Evolutionary conservation across 768 basidiomycete species (phyloP), one percentile per base, ranked within the genome.

Genomic region (Mycena galopus): DNA sequence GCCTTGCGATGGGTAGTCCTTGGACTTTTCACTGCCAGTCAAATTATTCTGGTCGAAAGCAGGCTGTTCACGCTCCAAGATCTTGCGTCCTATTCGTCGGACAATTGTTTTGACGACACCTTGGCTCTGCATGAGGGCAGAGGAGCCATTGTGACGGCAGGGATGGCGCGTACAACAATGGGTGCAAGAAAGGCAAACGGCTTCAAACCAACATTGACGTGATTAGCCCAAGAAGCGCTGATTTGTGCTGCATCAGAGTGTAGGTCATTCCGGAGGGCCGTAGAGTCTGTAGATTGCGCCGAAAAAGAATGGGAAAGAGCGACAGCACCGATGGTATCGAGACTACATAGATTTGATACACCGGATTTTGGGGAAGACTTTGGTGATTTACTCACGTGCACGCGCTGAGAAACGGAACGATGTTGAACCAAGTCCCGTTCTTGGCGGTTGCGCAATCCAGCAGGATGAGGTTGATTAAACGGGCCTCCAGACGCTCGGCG

Each of bases 221-320:
- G 78, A 14, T 69, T 29, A 3, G 69, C 53, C 79, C 79, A 81
- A 30, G 80, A 75, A 11, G 60, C 69, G 58, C 42, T 33, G 63
- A 81, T 81, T n/a, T 74, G 76, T 12, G 73, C 75, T 1, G 79
- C 79, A 23, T 80, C 79, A 25, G 69, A 69, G 51, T 71, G 65
- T 1, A 30, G 14, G n/a, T 66, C 64, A 35, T 29, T 61, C 23
- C 60, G 69, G 30, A 42, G 73, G 44, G 50, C 55, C n/a, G n/a
- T n/a, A n/a, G n/a, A n/a, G n/a, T n/a, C n/a, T n/a, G n/a, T n/a
- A 1, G 69, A 65, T 65, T 73, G 72, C 11, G 76, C 77, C 21
- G 70, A 66, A 75, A 86, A 86, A 73, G 85, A 81, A 77, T 86
- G 82, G n/a, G 81, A 83, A 56, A 86, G 85, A 0, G 77, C 85